A percentile compares a stretch with the other conserved stretches of the same genome.
These are phyloP conservation scores for Tulasnella sp. DNA, from an alignment of 768 basidiomycete species.

Conservation along the genomic window DNA sequence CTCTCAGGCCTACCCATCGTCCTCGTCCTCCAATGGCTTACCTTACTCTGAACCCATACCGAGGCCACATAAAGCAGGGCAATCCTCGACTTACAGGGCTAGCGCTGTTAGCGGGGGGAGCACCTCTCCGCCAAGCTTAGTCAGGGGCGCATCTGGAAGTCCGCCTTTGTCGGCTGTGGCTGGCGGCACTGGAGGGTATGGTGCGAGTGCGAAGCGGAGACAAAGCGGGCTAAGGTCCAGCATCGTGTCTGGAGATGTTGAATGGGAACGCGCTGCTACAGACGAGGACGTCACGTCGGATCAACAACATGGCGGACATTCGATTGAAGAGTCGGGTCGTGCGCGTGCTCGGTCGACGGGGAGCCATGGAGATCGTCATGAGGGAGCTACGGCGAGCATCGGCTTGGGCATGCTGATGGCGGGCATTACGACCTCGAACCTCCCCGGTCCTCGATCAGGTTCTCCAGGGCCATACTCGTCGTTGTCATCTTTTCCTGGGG, in stretches of 20 bases:
- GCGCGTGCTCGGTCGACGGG: no score
- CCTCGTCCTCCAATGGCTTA: background rate
- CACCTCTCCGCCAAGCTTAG: background rate
- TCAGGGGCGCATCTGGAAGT: conserved; percentile 2
- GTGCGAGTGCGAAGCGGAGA: background rate
- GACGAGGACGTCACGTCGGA: background rate
- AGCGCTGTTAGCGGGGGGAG: background rate
- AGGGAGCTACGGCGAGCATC: no score
- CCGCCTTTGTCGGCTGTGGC: background rate
- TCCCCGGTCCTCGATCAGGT: background rate
- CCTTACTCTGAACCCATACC: conserved; percentile 14
- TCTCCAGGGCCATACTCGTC: conserved; percentile 1
- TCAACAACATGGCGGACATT: background rate
- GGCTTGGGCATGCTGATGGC: background rate
- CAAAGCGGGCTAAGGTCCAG: conserved; percentile 7
- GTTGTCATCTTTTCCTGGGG: background rate
- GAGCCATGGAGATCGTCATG: no score
- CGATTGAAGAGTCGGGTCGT: no score
- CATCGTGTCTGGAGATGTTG: conserved; percentile 7
- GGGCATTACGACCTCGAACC: background rate
- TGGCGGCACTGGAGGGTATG: background rate
- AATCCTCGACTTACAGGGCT: background rate
- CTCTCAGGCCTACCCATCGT: background rate
- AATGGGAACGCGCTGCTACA: background rate
- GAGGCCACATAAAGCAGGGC: background rate